phyloP scores from a whole-genome alignment of 2,329 filamentous ascomycete species.

The Aspergillus brunneoviolaceus region DNA sequence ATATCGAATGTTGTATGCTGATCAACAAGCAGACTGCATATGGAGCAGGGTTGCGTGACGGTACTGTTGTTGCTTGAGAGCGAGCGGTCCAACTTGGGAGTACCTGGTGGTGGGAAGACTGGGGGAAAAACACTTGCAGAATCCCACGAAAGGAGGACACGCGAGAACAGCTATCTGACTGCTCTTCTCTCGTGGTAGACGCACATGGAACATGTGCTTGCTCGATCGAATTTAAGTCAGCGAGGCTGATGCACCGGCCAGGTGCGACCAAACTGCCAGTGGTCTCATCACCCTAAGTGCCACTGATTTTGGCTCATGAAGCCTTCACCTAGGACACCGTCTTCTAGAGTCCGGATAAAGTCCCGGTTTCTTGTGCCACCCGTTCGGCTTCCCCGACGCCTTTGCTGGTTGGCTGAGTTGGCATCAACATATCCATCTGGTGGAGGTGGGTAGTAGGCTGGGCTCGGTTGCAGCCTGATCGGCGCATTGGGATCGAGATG shows the following conservation, averaged over 20 bases:
- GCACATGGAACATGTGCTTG: slow-evolving; percentile 18
- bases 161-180: slow-evolving; percentile 16
- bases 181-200: slow-evolving; percentile 10
- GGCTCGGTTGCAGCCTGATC: slow-evolving; percentile 90
- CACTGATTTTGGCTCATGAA: slow-evolving; percentile 79
- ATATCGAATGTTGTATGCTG: not conserved
- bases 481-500: slow-evolving; percentile 93
- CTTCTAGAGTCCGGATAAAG: slow-evolving; percentile 92
- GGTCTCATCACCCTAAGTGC: slow-evolving; percentile 47
- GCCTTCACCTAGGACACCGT: slow-evolving; percentile 85
- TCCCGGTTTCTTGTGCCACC: slow-evolving; percentile 65
- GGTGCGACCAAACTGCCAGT: slow-evolving; percentile 8
- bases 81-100: not conserved
- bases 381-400: slow-evolving; percentile 73
- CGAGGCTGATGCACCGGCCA: slow-evolving; percentile 13
- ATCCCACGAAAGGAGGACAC: slow-evolving; percentile 16
- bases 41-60: not conserved
- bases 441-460: slow-evolving; percentile 93
- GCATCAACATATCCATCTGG: slow-evolving; percentile 75
- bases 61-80: not conserved
- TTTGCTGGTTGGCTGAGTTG: slow-evolving; percentile 58
- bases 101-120: not conserved
- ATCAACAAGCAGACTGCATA: slow-evolving; percentile 1
- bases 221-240: slow-evolving; percentile 16
- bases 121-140: slow-evolving; percentile 7